Percentiles rank a stretch among this genome's conserved stretches.
phyloP scores from a whole-genome alignment of 768 basidiomycete species.

The Auriculariales sp. region DNA sequence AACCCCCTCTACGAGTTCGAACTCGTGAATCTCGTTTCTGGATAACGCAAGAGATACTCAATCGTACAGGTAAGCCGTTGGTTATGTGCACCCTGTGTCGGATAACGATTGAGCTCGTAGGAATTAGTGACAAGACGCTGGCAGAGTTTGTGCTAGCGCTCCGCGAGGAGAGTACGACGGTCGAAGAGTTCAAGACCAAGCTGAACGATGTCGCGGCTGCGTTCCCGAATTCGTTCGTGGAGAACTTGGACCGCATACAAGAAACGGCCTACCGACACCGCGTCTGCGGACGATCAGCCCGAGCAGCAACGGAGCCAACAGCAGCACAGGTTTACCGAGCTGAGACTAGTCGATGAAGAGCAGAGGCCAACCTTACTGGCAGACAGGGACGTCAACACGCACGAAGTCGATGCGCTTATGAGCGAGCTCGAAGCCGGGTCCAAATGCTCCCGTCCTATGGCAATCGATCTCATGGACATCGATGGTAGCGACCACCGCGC shows the following conservation, averaged over 20 bases:
- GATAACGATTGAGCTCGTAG: conserved; percentile 18
- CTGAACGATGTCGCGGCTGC: conserved; percentile 64
- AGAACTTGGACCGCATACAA: conserved; percentile 94
- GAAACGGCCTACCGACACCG: conserved; percentile 28
- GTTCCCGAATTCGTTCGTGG: conserved; percentile 81
- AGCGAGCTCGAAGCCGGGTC: conserved; percentile 79
- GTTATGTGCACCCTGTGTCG: not conserved
- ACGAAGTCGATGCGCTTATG: conserved; percentile 67
- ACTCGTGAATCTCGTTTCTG: conserved; percentile 76
- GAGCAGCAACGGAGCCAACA: conserved; percentile 37
- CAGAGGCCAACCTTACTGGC: conserved; percentile 20
- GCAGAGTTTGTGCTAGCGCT: conserved; percentile 91
- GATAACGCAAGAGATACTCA: conserved; percentile 86
- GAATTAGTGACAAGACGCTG: conserved; percentile 77
- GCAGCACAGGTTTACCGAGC: conserved; percentile 79
- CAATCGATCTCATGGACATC: conserved; percentile 16
- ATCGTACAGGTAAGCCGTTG: conserved; percentile 35
- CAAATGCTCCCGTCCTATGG: conserved; percentile 24
- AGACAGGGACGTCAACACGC: conserved; percentile 23
- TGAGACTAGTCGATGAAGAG: conserved; percentile 67
- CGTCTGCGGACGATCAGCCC: conserved; percentile 22
- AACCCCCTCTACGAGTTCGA: conserved; percentile 89
- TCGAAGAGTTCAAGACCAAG: conserved; percentile 68
- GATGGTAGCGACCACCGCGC: conserved; percentile 26
- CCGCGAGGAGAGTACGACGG: conserved; percentile 69